Base-by-base conservation (phyloP, 1,284 basidiomycete species). In the Ustilago shanxiensis region DNA sequence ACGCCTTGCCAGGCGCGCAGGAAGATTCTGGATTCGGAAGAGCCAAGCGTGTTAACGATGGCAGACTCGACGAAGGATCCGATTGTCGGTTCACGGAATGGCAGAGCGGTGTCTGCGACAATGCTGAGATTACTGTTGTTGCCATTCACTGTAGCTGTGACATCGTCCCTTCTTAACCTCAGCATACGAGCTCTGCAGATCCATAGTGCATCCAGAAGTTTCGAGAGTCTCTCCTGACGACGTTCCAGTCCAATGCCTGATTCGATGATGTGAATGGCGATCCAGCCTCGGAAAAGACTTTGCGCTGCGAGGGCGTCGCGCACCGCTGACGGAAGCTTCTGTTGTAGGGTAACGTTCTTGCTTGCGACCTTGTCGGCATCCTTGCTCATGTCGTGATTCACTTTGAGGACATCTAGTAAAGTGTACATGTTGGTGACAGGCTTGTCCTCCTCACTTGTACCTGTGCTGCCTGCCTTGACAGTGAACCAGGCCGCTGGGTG, bases 11-110 rank as follows among this genome's bases (percentile, higher is more conserved):
- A 86, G 0, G 84, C 84, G 11, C 80, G 70, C 41, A 73, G 45
- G 62, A 81, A 82, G 33, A 72, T 61, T 20, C 81, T 69, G n/a
- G 80, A 79, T 58, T 82, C 81, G 14, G 78, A 66, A 13, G 79
- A 72, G 16, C 78, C 78, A 13, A 85, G 72, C 29, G 72, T 79
- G 51, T 73, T 77, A 39, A 82, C 62, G 53, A 84, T 75, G 29
- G 80, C 82, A 62, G 69, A 67, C 60, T 86, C 84, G 37, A 85
- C 77, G 41, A 86, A 81, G 18, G 82, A 82, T 20, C 79, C 79
- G 37, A 84, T 68, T 13, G 80, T 83, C 8, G 79, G 53, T 52
- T 83, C 80, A 28, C 75, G 66, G 68, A 82, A 81, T 1, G 81
- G 78, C 53, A 62, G 26, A 9, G 70, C 33, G 2, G 49, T 49